Percentiles rank a stretch among this genome's conserved stretches.
phyloP scores from a whole-genome alignment of 1,284 basidiomycete genomes.

The Schizophyllum commune region DNA sequence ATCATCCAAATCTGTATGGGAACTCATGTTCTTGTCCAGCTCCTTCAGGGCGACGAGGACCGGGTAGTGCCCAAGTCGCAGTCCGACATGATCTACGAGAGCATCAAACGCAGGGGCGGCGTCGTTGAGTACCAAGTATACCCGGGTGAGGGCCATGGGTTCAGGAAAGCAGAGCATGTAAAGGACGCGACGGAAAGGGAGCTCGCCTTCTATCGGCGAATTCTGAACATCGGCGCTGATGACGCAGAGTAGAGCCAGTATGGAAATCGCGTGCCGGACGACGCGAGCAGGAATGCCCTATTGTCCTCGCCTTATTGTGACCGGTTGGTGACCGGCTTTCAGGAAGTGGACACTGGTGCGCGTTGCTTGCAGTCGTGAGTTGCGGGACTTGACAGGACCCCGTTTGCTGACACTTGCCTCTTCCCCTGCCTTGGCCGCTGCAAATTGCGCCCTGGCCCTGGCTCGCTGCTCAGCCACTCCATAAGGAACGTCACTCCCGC shows the following conservation, averaged over 20 bases:
- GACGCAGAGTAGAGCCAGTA: constrained; percentile 10
- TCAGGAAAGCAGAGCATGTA: constrained; percentile 13
- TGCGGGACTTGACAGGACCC: not conserved
- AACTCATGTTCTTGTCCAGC: constrained; percentile 21
- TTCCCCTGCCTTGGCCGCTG: not conserved
- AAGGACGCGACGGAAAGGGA: constrained; percentile 6
- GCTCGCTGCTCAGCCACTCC: not conserved
- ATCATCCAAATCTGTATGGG: not conserved
- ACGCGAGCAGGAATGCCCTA: not conserved
- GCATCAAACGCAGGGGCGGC: constrained; percentile 33
- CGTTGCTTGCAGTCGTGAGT: not conserved
- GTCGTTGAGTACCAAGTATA: constrained; percentile 40
- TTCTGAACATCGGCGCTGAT: not conserved
- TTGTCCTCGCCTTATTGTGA: not conserved
- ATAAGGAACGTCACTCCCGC: not conserved
- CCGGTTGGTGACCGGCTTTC: not conserved
- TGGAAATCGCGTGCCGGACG: not conserved
- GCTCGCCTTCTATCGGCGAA: constrained; percentile 8
- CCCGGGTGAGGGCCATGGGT: constrained; percentile 49
- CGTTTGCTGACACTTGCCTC: not conserved
- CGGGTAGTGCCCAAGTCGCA: constrained; percentile 51
- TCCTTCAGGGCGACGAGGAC: constrained; percentile 49
- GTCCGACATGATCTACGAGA: constrained; percentile 37
- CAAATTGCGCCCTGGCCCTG: not conserved
- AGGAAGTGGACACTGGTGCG: not conserved